Evolutionary conservation across 129 eudicot genomes (phyloP), one percentile per base, ranked within the genome.

Genomic region (Dittrichia graveolens): DNA sequence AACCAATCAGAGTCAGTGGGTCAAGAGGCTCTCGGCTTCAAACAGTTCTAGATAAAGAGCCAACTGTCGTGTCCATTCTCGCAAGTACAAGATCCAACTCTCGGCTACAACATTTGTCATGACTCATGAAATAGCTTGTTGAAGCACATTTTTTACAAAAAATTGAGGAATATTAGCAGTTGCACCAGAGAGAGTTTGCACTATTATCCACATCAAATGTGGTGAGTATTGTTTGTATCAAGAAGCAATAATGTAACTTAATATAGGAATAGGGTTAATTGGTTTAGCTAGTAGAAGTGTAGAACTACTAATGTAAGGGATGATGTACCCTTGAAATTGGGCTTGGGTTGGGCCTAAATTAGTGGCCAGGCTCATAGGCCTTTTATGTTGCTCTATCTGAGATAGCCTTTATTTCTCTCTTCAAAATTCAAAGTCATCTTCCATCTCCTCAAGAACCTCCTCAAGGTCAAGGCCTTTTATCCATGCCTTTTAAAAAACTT

Each of bases 1-100:
- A 11, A 91, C 88, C 10, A 42, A 74, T 62, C 75, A 81, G 59
- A 90, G 97, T 71, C 80, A 19, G 8, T 95, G 99, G 98, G 81
- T 86, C 18, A 79, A 78, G 77, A 75, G 86, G 52, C 86, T 92
- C 69, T 65, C 85, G 3, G 75, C 78, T 71, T 43, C 78, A 61
- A 78, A 72, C 78, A 70, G 41, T 50, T 68, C 44, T 13, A 43
- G 73, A 64, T 73, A 44, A 38, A n/a, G 24, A 12, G 49, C 4
- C 12, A 13, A 63, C 38, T 54, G 5, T 10, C 3, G 24, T 50
- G 45, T 52, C 34, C 6, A 15, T 16, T 46, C 15, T 5, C 34
- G 15, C 31, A 24, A 24, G 31, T 24, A 24, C 31, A 24, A 24
- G 31, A 24, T 0, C 31, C 31, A 24, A 24, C 31, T 24, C 31